phyloP scores from a whole-genome alignment of 805 yeast species.

The Spathaspora gorwiae region DNA sequence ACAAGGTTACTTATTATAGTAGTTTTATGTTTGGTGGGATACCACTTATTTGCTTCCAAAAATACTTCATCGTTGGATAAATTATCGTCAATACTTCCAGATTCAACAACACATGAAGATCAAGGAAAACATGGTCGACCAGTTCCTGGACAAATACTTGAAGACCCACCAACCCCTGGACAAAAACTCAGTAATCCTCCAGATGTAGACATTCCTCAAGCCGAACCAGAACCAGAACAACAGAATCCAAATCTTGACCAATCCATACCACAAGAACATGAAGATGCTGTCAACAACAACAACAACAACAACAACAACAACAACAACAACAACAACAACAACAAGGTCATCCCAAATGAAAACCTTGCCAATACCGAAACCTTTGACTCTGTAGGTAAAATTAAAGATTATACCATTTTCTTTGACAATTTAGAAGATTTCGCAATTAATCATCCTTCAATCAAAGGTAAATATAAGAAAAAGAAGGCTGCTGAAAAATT shows the following conservation, averaged over 20 bases:
- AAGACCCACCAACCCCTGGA: neutral
- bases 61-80: neutral
- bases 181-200: neutral
- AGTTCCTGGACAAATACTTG: neutral
- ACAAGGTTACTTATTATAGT: neutral
- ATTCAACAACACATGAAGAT: neutral
- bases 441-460: constrained; percentile 34
- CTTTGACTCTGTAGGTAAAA: neutral
- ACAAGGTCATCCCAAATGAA: neutral
- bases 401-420: constrained; percentile 24
- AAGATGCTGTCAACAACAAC: neutral
- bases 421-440: constrained; percentile 30
- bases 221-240: neutral
- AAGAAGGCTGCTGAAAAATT: constrained; percentile 44
- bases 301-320: neutral
- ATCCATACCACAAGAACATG: neutral
- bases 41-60: neutral
- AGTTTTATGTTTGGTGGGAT: constrained; percentile 1
- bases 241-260: neutral
- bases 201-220: neutral
- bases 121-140: neutral
- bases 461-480: constrained; percentile 37
- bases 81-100: neutral
- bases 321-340: neutral
- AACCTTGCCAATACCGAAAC: neutral